Evolutionary conservation across 768 basidiomycete genomes (phyloP).

Genomic region (Lactarius trivialis): DNA sequence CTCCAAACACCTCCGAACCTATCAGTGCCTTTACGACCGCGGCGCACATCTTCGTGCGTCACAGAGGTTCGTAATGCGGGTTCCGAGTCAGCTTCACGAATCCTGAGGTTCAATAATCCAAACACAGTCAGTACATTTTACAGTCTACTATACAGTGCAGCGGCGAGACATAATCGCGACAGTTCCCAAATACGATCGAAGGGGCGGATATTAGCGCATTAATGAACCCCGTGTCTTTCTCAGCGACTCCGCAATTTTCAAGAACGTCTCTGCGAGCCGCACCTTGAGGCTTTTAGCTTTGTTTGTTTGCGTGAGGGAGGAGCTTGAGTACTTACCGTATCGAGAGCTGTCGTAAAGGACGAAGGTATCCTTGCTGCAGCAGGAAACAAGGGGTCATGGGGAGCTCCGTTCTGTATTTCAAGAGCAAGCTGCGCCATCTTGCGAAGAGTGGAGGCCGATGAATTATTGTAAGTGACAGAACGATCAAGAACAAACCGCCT

Average conservation of each 20-base stretch:
- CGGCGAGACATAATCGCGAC: background rate
- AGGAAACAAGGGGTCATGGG: constrained; percentile 31
- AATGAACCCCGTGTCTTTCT: constrained; percentile 48
- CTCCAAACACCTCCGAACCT: too few species aligned
- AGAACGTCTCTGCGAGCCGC: constrained; percentile 49
- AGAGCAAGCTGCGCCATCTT: constrained; percentile 48
- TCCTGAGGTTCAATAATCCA: background rate
- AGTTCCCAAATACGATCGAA: background rate
- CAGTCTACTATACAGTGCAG: background rate
- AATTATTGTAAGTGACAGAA: background rate
- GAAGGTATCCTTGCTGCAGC: background rate
- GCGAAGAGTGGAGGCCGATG: constrained; percentile 30
- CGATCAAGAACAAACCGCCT: background rate
- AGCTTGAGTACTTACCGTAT: background rate
- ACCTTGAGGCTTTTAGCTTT: constrained; percentile 31
- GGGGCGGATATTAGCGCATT: constrained; percentile 27
- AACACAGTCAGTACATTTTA: background rate
- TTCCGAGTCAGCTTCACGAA: too few species aligned
- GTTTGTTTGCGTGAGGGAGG: too few species aligned
- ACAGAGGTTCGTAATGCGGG: too few species aligned
- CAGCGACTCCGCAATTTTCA: constrained; percentile 52
- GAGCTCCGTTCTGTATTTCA: constrained; percentile 41
- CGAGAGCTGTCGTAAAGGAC: constrained; percentile 40
- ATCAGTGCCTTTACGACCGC: background rate
- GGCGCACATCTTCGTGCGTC: too few species aligned